Conservation (phyloP, 139 green algal genomes). For the Tetradesmus obliquus region DNA sequence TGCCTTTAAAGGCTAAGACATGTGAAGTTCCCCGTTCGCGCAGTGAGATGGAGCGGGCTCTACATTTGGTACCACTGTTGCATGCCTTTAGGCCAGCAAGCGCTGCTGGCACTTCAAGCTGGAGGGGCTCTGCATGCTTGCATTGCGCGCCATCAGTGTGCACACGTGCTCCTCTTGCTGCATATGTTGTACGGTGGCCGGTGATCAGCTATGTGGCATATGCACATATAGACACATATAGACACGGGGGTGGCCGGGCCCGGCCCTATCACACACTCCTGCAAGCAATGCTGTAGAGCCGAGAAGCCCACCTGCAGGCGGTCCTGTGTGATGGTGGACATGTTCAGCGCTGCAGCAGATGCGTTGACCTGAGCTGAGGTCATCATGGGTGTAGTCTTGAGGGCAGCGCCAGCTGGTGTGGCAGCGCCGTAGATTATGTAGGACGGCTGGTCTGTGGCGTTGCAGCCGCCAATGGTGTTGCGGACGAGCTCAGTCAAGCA, state of each 20-base stretch:
- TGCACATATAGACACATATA: no score
- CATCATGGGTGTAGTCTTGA: background rate
- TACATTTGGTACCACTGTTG: no score
- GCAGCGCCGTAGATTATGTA: background rate
- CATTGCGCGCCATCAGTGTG: no score
- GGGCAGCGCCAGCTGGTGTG: background rate
- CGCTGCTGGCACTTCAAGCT: no score
- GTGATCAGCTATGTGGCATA: background rate
- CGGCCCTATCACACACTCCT: no score
- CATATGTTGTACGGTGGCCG: background rate
- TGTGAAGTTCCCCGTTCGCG: no score
- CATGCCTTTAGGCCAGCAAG: no score
- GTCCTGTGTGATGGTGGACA: background rate
- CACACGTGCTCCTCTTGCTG: background rate
- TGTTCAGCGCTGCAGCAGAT: background rate
- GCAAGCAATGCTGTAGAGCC: no score
- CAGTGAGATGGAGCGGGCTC: no score
- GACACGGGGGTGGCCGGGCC: no score
- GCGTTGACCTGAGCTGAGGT: background rate
- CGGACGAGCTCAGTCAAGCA: background rate
- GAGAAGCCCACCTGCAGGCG: background rate
- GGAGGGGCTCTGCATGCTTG: no score
- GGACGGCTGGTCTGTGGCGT: background rate
- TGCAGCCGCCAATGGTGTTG: background rate
- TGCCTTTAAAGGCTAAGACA: no score